Base-by-base conservation (phyloP, 208 protist species). In the Naegleria lovaniensis region DNA sequence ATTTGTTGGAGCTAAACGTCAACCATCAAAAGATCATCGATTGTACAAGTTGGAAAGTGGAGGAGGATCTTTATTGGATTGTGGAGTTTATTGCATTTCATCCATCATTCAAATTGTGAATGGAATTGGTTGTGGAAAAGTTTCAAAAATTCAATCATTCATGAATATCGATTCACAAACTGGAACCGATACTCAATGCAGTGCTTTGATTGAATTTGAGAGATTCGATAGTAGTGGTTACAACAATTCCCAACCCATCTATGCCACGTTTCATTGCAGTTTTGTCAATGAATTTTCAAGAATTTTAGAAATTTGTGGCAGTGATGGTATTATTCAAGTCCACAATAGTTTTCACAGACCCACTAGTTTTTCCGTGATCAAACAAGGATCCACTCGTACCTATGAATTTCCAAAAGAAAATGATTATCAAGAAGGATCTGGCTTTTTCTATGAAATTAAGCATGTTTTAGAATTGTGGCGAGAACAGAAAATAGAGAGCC, bases 1-100 rank as follows among this genome's bases (percentile, higher is more conserved):
- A 67, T 79, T 84, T 36, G 38, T 39, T 38, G 16, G 22, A 52
- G 38, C 58, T 13, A n/a, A n/a, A 67, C 15, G 43, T 52, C 7
- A 41, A 22, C 29, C 33, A 9, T 33, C 58, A 75, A 22, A 29
- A 6, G 43, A 90, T 67, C 55, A 67, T 67, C 55, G 55, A 67
- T 67, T 67, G 55, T 67, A 67, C 19, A 67, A 67, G 3, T 29
- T 67, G 3, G 55, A 67, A 0, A 13, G 39, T 9, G 88, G 67
- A 29, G 88, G 88, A 51, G 88, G 88, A 33, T 9, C 88, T 43
- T 43, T 90, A 29, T 90, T 90, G 88, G 88, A 22, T 52, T 79
- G 59, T 79, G 88, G 88, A 85, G 33, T 90, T 40, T 90, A 90
- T n/a, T 36, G 29, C 43, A 67, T 90, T 67, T 67, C 55, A 29